A percentile compares a stretch with the other conserved stretches of the same genome.
Conservation (phyloP, 169 alveolate genomes). For the Eimeria maxima region DNA sequence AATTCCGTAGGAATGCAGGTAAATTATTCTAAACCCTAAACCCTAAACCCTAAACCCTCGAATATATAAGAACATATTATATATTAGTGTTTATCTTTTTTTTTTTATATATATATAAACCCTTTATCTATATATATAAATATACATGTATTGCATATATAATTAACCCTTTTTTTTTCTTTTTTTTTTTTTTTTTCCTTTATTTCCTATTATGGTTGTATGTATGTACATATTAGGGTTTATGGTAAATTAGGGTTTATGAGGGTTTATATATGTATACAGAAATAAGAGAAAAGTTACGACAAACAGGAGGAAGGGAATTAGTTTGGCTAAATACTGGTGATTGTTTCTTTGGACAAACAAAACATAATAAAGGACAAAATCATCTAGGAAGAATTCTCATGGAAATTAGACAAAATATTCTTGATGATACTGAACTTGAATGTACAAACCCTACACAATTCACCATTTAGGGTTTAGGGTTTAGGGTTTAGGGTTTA, state of each 20-base stretch:
- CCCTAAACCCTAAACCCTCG: not conserved
- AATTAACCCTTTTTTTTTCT: no score
- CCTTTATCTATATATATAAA: no score
- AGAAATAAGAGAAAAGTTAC: conserved; percentile 82
- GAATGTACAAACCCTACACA: conserved; percentile 64
- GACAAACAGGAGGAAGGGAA: conserved; percentile 83
- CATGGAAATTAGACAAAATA: conserved; percentile 80
- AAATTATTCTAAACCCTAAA: not conserved
- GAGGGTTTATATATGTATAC: not conserved
- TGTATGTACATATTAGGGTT: not conserved
- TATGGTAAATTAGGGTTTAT: not conserved
- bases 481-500: conserved; percentile 62
- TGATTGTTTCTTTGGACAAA: conserved; percentile 79
- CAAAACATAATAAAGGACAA: conserved; percentile 73
- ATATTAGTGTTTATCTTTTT: no score
- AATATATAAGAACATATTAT: no score
- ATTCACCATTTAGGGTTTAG: not conserved
- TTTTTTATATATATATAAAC: no score
- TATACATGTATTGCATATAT: no score
- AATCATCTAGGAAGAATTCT: conserved; percentile 85
- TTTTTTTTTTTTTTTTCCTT: no score
- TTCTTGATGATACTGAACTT: conserved; percentile 80
- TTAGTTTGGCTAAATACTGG: conserved; percentile 80
- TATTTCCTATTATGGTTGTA: no score
- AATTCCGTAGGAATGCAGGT: conserved; percentile 80